Percentiles rank a stretch among this genome's conserved stretches.
These are phyloP conservation scores for Candida sonorensis DNA, from an alignment of 805 yeast species.

Conservation along the genomic window DNA sequence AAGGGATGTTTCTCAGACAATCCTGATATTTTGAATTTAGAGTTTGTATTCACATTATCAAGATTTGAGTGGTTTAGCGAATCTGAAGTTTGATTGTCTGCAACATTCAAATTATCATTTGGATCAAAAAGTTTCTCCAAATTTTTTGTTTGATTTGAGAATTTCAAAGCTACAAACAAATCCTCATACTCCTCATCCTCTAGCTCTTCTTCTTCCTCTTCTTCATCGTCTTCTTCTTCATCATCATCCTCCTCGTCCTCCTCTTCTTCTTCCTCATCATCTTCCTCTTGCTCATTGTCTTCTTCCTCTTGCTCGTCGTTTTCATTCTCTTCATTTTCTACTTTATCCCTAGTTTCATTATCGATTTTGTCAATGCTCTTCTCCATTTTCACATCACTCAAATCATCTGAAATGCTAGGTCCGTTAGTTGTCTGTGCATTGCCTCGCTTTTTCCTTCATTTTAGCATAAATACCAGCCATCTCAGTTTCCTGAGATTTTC, in stretches of 20 bases:
- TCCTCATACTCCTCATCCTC: slow-evolving; percentile 33
- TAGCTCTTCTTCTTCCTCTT: slow-evolving; percentile 3
- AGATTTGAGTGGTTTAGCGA: slow-evolving; percentile 3
- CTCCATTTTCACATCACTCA: not conserved
- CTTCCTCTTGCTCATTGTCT: slow-evolving; percentile 4
- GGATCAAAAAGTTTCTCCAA: slow-evolving; percentile 6
- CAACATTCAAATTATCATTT: not conserved
- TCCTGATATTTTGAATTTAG: slow-evolving; percentile 43
- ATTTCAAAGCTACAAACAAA: slow-evolving; percentile 48
- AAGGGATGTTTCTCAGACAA: slow-evolving; percentile 49
- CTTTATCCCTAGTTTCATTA: slow-evolving; percentile 1
- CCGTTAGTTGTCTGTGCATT: not conserved
- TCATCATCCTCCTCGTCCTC: slow-evolving; percentile 2
- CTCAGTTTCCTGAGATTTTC: slow-evolving; percentile 27
- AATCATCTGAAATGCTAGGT: not conserved
- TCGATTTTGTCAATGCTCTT: not conserved
- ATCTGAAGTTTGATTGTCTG: slow-evolving; percentile 6
- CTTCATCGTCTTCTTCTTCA: slow-evolving; percentile 6
- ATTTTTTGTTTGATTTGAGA: slow-evolving; percentile 33
- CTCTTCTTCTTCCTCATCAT: slow-evolving; percentile 3
- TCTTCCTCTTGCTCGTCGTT: slow-evolving; percentile 1
- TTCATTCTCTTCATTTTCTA: not conserved
- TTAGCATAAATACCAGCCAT: slow-evolving; percentile 8
- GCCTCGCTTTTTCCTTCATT: slow-evolving; percentile 2
- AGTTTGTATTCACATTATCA: slow-evolving; percentile 2